Conservation (phyloP, 352 stramenopile genomes). For the Phytophthora cryptogea region DNA sequence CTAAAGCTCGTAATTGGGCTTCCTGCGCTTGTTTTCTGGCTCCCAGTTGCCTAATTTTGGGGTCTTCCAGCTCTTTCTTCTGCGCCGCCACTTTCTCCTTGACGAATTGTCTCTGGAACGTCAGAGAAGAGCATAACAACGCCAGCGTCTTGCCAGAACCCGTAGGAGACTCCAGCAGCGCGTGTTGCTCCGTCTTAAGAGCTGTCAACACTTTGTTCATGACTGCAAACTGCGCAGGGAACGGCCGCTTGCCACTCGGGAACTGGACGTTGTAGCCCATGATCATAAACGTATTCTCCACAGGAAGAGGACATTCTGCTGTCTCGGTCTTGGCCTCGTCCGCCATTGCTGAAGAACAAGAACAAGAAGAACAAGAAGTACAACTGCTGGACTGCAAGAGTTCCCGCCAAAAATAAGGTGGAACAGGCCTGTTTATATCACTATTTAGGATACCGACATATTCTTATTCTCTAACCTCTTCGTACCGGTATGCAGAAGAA, state of each 20-base stretch:
- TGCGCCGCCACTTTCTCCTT: constrained; percentile 37
- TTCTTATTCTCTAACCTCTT: too few relatives aligned
- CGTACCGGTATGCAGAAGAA: too few relatives aligned
- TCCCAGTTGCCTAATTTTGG: constrained; percentile 3
- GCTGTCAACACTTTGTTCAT: constrained; percentile 88
- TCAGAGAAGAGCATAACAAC: constrained; percentile 81
- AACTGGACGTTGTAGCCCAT: constrained; percentile 88
- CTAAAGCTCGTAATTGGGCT: constrained; percentile 17
- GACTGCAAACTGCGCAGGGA: constrained; percentile 83
- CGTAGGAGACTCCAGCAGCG: constrained; percentile 84
- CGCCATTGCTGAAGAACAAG: constrained; percentile 7
- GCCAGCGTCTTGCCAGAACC: constrained; percentile 87
- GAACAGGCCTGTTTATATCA: too few relatives aligned
- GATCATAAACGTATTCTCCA: constrained; percentile 52
- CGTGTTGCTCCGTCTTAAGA: constrained; percentile 81
- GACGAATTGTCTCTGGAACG: constrained; percentile 69
- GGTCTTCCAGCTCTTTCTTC: constrained; percentile 15
- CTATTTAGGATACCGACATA: too few relatives aligned
- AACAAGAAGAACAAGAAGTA: constrained; percentile 3
- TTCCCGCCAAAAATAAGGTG: too few relatives aligned
- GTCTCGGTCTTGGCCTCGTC: constrained; percentile 3
- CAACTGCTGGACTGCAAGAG: neutral
- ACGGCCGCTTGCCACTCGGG: constrained; percentile 77
- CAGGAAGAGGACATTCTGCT: neutral
- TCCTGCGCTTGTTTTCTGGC: constrained; percentile 28